Evolutionary conservation across 139 green algal species (phyloP).

Genomic region (Desmodesmus armatus): DNA sequence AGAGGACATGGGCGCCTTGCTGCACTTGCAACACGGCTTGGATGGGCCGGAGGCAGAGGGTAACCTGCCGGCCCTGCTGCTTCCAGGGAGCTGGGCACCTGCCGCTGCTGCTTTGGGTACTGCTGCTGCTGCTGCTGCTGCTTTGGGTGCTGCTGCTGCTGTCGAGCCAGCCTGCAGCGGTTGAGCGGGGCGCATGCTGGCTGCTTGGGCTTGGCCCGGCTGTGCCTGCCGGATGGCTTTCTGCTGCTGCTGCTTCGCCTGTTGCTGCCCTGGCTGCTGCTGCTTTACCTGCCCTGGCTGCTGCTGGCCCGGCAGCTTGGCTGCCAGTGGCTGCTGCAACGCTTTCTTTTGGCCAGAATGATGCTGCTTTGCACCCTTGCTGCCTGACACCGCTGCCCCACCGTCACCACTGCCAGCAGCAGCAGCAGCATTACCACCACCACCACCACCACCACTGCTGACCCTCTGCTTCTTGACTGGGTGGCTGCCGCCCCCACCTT

Average conservation of each 20-base stretch:
- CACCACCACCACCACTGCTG: not conserved
- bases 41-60: not conserved
- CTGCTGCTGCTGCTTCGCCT: not conserved
- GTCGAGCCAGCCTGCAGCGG: not conserved
- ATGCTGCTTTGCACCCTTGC: not conserved
- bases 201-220: constrained; percentile 7
- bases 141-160: too few species aligned
- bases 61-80: not conserved
- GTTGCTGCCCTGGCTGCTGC: not conserved
- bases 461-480: constrained; percentile 9
- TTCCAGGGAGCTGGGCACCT: not conserved
- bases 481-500: too few species aligned
- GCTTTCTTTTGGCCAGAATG: not conserved
- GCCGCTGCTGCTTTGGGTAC: too few species aligned
- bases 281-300: too few species aligned
- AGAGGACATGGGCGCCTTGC: constrained; percentile 54
- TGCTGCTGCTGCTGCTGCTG: too few species aligned
- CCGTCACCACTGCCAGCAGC: not conserved
- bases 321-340: not conserved
- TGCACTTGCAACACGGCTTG: constrained; percentile 54
- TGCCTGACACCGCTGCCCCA: not conserved
- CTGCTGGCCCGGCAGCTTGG: not conserved
- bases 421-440: not conserved
- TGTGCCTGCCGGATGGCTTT: not conserved
- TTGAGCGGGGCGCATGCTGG: not conserved